Evolutionary conservation across 495 filamentous ascomycete genomes (phyloP).

Genomic region (Paragyromitra xinjiangensis): DNA sequence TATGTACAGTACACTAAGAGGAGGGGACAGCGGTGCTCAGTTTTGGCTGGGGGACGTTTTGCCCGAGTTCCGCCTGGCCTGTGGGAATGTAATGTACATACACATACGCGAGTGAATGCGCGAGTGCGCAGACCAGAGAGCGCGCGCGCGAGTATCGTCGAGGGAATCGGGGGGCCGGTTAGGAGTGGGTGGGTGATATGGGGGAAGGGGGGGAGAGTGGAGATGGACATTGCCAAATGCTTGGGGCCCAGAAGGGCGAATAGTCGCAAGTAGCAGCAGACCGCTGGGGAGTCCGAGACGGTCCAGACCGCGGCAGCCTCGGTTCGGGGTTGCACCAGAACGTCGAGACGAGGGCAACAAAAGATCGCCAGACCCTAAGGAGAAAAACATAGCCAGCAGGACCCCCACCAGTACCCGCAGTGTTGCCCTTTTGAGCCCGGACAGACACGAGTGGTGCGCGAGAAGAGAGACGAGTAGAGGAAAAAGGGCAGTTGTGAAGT

Average conservation of each 20-base stretch:
- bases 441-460: slow-evolving; percentile 27
- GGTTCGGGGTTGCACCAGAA: slow-evolving; percentile 43
- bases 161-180: slow-evolving; percentile 13
- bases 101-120: neutral
- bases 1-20: neutral
- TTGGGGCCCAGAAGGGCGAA: slow-evolving; percentile 25
- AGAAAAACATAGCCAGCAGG: slow-evolving; percentile 33
- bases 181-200: slow-evolving; percentile 5
- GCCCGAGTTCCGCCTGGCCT: neutral
- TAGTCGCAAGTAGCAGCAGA: slow-evolving; percentile 36
- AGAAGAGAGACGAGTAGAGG: slow-evolving; percentile 23
- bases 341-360: slow-evolving; percentile 36
- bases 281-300: slow-evolving; percentile 45
- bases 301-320: slow-evolving; percentile 51
- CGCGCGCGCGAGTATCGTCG: neutral
- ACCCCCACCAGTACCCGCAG: slow-evolving; percentile 43
- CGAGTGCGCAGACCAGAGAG: slow-evolving; percentile 2
- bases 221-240: slow-evolving; percentile 23
- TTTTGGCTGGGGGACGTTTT: neutral
- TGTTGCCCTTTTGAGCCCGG: slow-evolving; percentile 30
- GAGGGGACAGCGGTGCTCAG: neutral
- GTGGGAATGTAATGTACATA: neutral
- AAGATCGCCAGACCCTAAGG: slow-evolving; percentile 31
- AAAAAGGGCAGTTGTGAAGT: neutral
- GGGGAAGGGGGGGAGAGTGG: neutral